A percentile compares a stretch with the other conserved stretches of the same genome.
Conservation (phyloP, 177 flowering plant genomes). For the Tripterygium wilfordii region DNA sequence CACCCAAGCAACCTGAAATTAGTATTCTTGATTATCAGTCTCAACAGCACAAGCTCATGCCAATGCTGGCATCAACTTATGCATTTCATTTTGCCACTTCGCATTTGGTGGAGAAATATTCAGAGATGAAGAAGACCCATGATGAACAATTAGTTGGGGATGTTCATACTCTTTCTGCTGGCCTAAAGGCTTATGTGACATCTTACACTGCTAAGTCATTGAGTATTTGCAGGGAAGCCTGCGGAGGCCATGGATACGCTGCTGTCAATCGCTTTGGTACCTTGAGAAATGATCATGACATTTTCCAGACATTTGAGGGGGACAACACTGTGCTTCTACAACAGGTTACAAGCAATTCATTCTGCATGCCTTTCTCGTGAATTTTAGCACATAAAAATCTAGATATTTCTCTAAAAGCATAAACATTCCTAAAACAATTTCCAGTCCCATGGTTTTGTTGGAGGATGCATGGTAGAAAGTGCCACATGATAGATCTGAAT, state of each 20-base stretch:
- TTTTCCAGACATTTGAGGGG: constrained; percentile 98
- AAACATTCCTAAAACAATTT: too few relatives aligned
- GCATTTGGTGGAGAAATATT: constrained; percentile 73
- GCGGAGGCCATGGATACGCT: constrained; percentile 98
- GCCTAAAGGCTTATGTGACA: constrained; percentile 89
- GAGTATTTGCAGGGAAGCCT: constrained; percentile 85
- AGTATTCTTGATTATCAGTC: constrained; percentile 94
- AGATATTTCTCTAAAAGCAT: too few relatives aligned
- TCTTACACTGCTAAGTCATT: constrained; percentile 80
- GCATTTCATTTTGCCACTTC: constrained; percentile 86
- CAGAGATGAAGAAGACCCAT: constrained; percentile 83
- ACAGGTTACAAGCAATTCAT: constrained; percentile 50
- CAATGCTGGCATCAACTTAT: constrained; percentile 93
- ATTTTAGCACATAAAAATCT: too few relatives aligned
- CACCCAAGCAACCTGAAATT: constrained; percentile 85
- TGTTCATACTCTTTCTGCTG: constrained; percentile 90
- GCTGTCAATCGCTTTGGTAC: constrained; percentile 91
- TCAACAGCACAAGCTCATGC: constrained; percentile 98
- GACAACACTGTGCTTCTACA: constrained; percentile 97
- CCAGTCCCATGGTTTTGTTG: too few relatives aligned
- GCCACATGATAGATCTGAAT: too few relatives aligned
- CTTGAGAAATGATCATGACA: constrained; percentile 93
- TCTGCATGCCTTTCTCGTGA: too few relatives aligned
- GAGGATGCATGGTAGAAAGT: too few relatives aligned
- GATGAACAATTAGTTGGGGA: constrained; percentile 77